Evolutionary conservation across 208 protist species (phyloP).

Genomic region (Acanthamoeba quina): DNA sequence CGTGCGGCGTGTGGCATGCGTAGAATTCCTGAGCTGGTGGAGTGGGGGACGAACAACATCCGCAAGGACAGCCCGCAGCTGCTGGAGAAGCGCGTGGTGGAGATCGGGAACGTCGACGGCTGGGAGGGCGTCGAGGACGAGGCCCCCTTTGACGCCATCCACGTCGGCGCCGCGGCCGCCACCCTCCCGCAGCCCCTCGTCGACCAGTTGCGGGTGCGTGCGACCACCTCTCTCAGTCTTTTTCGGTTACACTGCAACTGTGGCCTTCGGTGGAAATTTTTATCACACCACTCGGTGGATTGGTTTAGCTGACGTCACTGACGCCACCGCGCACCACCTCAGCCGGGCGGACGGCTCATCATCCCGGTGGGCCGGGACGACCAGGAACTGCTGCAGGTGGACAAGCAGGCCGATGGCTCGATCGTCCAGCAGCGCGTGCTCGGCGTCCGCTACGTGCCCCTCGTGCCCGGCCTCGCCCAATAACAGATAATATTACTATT

Average conservation of each 20-base stretch:
- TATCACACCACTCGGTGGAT: no score
- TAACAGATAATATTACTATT: no score
- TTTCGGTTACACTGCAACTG: no score
- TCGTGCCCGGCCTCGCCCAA: slow-evolving; percentile 2
- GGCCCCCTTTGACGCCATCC: slow-evolving; percentile 86
- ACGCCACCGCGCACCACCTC: background rate
- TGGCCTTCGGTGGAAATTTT: no score
- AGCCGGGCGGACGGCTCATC: slow-evolving; percentile 79
- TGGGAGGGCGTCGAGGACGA: slow-evolving; percentile 68
- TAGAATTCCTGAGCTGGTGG: slow-evolving; percentile 80
- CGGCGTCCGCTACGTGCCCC: slow-evolving; percentile 68
- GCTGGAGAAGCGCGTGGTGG: slow-evolving; percentile 72
- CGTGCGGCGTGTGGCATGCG: background rate
- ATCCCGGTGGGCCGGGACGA: slow-evolving; percentile 82
- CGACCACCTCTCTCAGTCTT: no score
- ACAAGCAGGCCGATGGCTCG: slow-evolving; percentile 63
- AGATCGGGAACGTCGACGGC: slow-evolving; percentile 78
- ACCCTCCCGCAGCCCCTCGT: slow-evolving; percentile 78
- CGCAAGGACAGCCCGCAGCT: slow-evolving; percentile 69
- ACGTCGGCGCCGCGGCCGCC: slow-evolving; percentile 81
- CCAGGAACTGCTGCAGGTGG: slow-evolving; percentile 57
- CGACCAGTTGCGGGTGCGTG: slow-evolving; percentile 80
- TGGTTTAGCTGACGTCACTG: background rate
- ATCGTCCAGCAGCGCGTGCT: background rate
- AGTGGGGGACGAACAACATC: slow-evolving; percentile 77